Evolutionary conservation across 2,329 filamentous ascomycete species (phyloP), one percentile per base, ranked within the genome.

Genomic region (Colletotrichum sp.): DNA sequence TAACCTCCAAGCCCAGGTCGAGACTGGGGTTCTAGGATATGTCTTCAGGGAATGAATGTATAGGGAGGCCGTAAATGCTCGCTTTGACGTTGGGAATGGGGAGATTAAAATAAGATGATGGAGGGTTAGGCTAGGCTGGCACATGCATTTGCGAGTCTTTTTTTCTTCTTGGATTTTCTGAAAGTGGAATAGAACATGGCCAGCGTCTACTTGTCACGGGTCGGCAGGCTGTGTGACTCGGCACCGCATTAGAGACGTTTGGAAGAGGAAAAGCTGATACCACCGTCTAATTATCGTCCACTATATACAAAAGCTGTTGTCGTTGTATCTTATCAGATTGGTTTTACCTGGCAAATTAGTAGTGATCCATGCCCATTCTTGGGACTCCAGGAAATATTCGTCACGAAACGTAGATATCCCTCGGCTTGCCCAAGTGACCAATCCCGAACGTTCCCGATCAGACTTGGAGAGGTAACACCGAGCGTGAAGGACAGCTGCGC

Each of bases 221-320:
- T 30, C 57, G 26, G 18, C 26, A 28, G 63, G 69, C 44, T 21
- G 24, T 18, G 63, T 44, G 70, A 68, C 70, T 68, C 63, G 73
- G 57, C 57, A 68, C 70, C 59, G 57, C 70, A 68, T 65, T 72
- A 76, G 73, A 76, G 73, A 76, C 70, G 64, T 30, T 49, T 73
- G 70, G 66, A 49, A 68, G 28, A 64, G 70, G 59, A 76, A 76
- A 73, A 73, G 73, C 73, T 73, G 57, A 73, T 76, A 76, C 70
- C 64, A 68, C 64, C 73, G 44, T 68, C 70, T 68, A 68, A 72
- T 73, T 52, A 68, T 52, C 57, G 32, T 73, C 21, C 72, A n/a
- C 57, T 73, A 68, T 73, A 76, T 24, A 73, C 68, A 70, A 70
- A 63, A 64, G 67, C 67, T 49, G 55, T 62, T 62, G 21, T n/a